A percentile compares a stretch with the other conserved stretches of the same genome.
Conservation (phyloP, 2,329 filamentous ascomycete species). For the Claviceps sp. region DNA sequence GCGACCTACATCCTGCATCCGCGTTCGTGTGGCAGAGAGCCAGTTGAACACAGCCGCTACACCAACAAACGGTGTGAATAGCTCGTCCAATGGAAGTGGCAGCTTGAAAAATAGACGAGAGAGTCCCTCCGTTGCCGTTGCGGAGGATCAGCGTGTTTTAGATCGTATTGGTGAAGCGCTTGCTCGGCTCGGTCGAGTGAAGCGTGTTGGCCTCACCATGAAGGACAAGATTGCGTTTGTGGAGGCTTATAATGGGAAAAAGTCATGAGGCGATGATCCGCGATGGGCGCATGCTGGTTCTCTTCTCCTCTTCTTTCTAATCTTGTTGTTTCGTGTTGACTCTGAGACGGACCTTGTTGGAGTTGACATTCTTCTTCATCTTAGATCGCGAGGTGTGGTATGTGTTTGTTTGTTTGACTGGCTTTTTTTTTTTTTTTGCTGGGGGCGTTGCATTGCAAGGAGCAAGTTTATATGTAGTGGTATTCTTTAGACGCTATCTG, state of each 20-base stretch:
- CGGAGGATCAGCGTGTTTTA: conserved; percentile 55
- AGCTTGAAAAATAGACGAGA: conserved; percentile 16
- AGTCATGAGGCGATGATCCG: conserved; percentile 12
- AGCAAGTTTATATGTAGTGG: conserved; percentile 3
- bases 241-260: conserved; percentile 43
- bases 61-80: conserved; percentile 20
- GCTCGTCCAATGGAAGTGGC: conserved; percentile 10
- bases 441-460: conserved; percentile 12
- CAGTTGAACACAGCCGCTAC: conserved; percentile 39
- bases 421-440: not conserved
- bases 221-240: conserved; percentile 76
- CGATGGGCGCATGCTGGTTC: not conserved
- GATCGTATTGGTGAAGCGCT: conserved; percentile 75
- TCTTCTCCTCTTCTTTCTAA: not conserved
- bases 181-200: conserved; percentile 75
- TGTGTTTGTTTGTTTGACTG: not conserved
- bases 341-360: not conserved
- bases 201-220: conserved; percentile 73
- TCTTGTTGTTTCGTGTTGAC: not conserved
- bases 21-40: conserved; percentile 76
- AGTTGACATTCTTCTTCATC: no score
- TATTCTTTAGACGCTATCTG: not conserved
- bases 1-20: conserved; percentile 75
- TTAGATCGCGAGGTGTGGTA: not conserved
- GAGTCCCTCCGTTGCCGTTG: conserved; percentile 17